These are phyloP conservation scores for Carex pumila DNA, from an alignment of 176 grass and related monocot genomes.

Conservation along the genomic window DNA sequence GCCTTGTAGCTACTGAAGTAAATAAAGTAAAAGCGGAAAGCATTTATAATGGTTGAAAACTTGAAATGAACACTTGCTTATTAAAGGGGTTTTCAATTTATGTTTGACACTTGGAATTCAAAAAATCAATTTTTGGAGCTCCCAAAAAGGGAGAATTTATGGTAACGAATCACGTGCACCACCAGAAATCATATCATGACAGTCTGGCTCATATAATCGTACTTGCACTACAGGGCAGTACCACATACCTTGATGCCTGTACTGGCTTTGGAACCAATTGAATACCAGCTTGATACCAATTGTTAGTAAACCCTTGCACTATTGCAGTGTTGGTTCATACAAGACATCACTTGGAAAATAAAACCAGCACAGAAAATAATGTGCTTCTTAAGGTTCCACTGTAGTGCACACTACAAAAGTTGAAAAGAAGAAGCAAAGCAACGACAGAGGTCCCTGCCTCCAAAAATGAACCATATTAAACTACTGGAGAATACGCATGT, in stretches of 20 bases:
- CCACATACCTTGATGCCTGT: neutral
- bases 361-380: neutral
- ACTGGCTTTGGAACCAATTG: neutral
- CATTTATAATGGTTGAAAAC: slow-evolving; percentile 14
- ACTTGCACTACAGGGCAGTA: neutral
- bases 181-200: neutral
- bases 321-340: neutral
- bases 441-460: neutral
- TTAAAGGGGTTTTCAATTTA: neutral
- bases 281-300: neutral
- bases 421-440: neutral
- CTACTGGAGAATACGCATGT: slow-evolving; percentile 68
- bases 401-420: neutral
- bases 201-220: slow-evolving; percentile 3
- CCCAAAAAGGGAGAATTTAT: neutral
- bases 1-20: neutral
- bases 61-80: slow-evolving; percentile 7
- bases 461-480: neutral
- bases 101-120: neutral
- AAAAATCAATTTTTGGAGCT: neutral
- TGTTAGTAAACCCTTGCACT: neutral
- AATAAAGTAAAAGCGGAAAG: neutral
- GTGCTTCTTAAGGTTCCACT: neutral
- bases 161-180: neutral
- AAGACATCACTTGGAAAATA: neutral